These are phyloP conservation scores for Fusarium beomiforme DNA, from an alignment of 2,329 filamentous ascomycete genomes.

Conservation along the genomic window DNA sequence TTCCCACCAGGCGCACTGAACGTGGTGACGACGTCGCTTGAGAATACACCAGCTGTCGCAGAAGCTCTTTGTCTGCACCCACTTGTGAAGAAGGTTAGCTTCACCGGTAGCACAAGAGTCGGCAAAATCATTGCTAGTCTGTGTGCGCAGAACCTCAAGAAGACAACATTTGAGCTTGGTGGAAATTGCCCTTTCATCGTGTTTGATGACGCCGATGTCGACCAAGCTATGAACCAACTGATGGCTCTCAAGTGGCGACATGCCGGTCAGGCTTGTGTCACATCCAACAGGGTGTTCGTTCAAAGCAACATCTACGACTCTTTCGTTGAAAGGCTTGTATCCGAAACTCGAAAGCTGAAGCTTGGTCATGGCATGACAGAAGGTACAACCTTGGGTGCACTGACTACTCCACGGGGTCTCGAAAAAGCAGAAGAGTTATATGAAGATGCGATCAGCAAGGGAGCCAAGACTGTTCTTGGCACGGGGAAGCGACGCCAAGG, in stretches of 20 bases:
- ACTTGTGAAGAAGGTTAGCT: conserved; percentile 72
- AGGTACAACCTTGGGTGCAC: not conserved
- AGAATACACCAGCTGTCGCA: conserved; percentile 55
- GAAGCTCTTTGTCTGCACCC: conserved; percentile 59
- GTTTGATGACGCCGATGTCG: conserved; percentile 69
- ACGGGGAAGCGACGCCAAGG: not conserved
- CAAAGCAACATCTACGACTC: conserved; percentile 67
- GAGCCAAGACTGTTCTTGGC: conserved; percentile 4
- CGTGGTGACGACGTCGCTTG: conserved; percentile 55
- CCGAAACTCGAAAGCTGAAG: not conserved
- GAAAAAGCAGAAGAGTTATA: conserved; percentile 5
- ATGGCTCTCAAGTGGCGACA: conserved; percentile 68
- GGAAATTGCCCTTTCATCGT: conserved; percentile 76
- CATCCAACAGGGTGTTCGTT: conserved; percentile 67
- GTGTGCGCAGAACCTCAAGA: conserved; percentile 72
- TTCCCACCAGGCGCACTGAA: conserved; percentile 78
- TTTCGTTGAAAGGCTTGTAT: conserved; percentile 2
- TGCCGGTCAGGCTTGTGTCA: conserved; percentile 76
- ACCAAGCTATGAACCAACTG: not conserved
- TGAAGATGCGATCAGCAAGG: conserved; percentile 13
- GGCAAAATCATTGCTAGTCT: conserved; percentile 71
- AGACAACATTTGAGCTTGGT: conserved; percentile 74
- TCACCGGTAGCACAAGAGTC: conserved; percentile 78
- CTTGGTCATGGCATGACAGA: conserved; percentile 10
- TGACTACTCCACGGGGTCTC: conserved; percentile 16